Evolutionary conservation across 228 moss, liverwort and hornwort genomes (phyloP), one percentile per base, ranked within the genome.

Genomic region (Sphagnum fallax): DNA sequence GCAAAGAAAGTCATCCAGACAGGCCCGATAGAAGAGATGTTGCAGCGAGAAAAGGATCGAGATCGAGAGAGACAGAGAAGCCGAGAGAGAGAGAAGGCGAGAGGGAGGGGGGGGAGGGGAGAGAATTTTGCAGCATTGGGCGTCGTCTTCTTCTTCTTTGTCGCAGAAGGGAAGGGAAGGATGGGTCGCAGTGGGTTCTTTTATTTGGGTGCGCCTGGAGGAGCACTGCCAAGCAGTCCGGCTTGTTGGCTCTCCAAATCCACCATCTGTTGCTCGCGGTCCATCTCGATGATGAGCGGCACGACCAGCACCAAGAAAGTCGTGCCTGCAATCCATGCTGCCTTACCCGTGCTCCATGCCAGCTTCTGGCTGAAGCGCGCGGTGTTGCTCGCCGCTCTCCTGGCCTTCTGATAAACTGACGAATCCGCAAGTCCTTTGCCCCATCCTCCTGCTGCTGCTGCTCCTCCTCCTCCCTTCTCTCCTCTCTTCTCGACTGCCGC

Each of bases 271-370:
- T 87, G 82, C 49, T 93, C 93, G 48, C 87, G 89, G 47, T 93
- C 93, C 70, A 75, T 79, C 63, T 89, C 83, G 14, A 82, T 83
- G 12, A 78, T 84, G 61, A 87, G 79, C 59, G 93, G 93, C 66
- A 88, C 89, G 0, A 91, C 87, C 12, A 88, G 75, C 6, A 94
- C 86, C 58, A 94, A 75, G 49, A 94, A 72, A 47, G 94, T 89
- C 0, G 94, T 81, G 10, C 94, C 94, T 0, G 86, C 89, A 62
- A 86, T 91, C 91, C 91, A 91, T 16, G 93, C 93, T 50, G 87
- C 93, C 76, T 91, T 78, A 49, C 93, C 84, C 7, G 93, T 94
- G 75, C 80, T 94, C 83, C 93, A 88, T 58, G 89, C 50, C 82
- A 94, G 52, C 75, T 80, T 87, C 61, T 83, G 79, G 63, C 89